Base-by-base conservation (phyloP, 1,284 basidiomycete genomes). In the Apiotrichum gamsii region DNA sequence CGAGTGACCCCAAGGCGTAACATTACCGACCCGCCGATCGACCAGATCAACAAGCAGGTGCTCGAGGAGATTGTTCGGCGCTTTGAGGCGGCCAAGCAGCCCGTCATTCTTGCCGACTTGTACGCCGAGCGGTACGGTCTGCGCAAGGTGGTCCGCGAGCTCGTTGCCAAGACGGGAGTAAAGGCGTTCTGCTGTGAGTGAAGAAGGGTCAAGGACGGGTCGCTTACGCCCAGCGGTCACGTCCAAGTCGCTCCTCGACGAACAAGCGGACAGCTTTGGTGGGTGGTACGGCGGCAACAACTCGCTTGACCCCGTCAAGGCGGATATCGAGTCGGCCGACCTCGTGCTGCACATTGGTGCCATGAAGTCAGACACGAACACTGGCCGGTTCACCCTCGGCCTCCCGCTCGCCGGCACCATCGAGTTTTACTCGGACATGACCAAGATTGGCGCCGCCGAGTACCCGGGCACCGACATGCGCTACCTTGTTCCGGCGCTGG, bases 301-400 rank as follows among this genome's bases (percentile, higher is more conserved):
- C 59, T 84, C 80, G n/a, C 75, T 81, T 35, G 82, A 83, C 0
- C 75, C 74, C 16, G 77, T 91, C 58, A 83, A 82, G 67, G 78
- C 85, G 45, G 81, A 80, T 49, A 82, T 95, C 25, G 90, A 95
- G 71, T 74, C 67, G 1, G 83, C 90, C 8, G 90, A 88, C 62
- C 76, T 95, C 39, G 83, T 93, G 48, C 73, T 97, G 25, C 86
- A 84, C 29, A 76, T 95, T 50, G 93, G 93, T n/a, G 75, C 77
- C 0, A 73, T 95, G 42, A 82, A 82, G 72, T 83, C 80, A 49
- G 93, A 97, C 69, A 94, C 93, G 77, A 96, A 97, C 61, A 70
- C 69, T 29, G 72, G 69, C 39, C 72, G 62, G 44, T 64, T 82
- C 83, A 47, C 77, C 69, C 5, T 72, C 67, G 21, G 62, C 16